Evolutionary conservation across 768 basidiomycete species (phyloP).

Genomic region (Serendipita sp.): DNA sequence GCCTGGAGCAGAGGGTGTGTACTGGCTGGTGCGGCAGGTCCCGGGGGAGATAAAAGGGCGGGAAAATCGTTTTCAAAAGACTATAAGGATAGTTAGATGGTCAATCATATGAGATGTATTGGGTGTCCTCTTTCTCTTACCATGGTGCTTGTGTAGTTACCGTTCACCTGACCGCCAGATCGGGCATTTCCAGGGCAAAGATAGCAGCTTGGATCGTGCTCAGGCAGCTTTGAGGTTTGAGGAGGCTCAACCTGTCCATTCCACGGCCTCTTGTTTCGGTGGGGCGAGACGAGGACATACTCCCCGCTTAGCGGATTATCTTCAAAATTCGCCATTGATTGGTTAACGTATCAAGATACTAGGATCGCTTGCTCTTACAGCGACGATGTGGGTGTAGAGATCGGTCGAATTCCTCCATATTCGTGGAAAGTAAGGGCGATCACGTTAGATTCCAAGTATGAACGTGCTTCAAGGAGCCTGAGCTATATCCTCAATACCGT

Average conservation of each 20-base stretch:
- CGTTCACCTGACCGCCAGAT: conserved; percentile 1
- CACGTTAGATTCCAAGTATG: neutral
- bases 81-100: conserved; percentile 12
- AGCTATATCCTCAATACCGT: neutral
- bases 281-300: conserved; percentile 72
- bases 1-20: conserved; percentile 46
- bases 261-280: conserved; percentile 86
- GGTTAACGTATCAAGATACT: neutral
- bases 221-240: conserved; percentile 34
- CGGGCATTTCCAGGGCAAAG: conserved; percentile 62
- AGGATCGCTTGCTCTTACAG: conserved; percentile 27
- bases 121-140: neutral
- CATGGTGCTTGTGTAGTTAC: neutral
- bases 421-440: neutral
- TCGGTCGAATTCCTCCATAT: conserved; percentile 34
- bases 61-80: conserved; percentile 71
- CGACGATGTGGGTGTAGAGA: conserved; percentile 54
- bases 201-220: conserved; percentile 62
- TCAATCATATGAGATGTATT: no score
- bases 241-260: conserved; percentile 67
- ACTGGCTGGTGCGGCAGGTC: conserved; percentile 34
- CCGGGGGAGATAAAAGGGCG: conserved; percentile 52
- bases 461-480: neutral
- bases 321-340: conserved; percentile 18
- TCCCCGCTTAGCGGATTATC: conserved; percentile 70